These are phyloP conservation scores for Cryoendolithus antarcticus DNA, from an alignment of 2,329 filamentous ascomycete species.

Conservation along the genomic window DNA sequence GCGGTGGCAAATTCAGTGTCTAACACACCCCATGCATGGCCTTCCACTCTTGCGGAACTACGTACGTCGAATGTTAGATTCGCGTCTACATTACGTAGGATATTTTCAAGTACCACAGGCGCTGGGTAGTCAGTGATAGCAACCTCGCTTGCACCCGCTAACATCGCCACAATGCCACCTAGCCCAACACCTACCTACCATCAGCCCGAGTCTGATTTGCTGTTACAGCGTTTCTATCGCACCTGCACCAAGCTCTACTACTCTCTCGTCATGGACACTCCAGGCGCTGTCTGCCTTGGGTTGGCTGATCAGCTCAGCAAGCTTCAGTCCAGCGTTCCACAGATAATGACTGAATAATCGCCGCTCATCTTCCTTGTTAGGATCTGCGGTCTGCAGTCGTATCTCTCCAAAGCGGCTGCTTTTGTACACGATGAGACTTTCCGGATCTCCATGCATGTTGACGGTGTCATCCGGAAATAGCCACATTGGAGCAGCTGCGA, in stretches of 20 bases:
- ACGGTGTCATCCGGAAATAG: constrained; percentile 58
- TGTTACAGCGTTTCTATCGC: constrained; percentile 32
- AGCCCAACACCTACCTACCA: constrained; percentile 31
- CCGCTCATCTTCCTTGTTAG: constrained; percentile 42
- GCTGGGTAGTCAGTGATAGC: constrained; percentile 59
- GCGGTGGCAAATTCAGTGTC: constrained; percentile 27
- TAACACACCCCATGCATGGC: constrained; percentile 54
- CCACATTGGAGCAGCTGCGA: constrained; percentile 46
- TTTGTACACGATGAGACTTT: constrained; percentile 46
- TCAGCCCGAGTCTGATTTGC: constrained; percentile 10
- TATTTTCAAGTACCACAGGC: constrained; percentile 44
- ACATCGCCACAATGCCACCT: constrained; percentile 33
- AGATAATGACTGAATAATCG: constrained; percentile 58
- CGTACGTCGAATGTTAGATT: constrained; percentile 34
- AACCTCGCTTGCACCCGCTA: constrained; percentile 32
- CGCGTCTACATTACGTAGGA: constrained; percentile 43
- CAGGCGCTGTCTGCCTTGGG: constrained; percentile 24
- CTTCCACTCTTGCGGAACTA: constrained; percentile 35
- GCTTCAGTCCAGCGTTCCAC: constrained; percentile 51
- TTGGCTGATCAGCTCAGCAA: constrained; percentile 31
- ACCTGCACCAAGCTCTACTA: constrained; percentile 58
- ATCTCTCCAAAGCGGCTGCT: constrained; percentile 23
- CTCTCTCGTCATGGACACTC: constrained; percentile 38
- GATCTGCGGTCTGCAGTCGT: constrained; percentile 29
- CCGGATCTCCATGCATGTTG: constrained; percentile 53